Evolutionary conservation across 129 eudicot species (phyloP).

Genomic region (Cynara cardunculus): DNA sequence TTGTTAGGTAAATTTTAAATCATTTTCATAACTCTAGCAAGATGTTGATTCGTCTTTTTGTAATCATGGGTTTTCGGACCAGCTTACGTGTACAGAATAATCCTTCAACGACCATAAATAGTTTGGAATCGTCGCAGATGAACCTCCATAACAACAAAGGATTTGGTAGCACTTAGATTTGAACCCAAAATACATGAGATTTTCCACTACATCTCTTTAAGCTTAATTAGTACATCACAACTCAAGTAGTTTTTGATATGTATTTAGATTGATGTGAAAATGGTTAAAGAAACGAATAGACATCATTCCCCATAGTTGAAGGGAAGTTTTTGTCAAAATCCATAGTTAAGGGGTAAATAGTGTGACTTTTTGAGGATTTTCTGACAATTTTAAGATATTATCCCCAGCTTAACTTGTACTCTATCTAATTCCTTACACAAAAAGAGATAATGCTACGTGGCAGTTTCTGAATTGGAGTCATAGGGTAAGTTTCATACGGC

Average conservation of each 20-base stretch:
- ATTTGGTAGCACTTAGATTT: too few species aligned
- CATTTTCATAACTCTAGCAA: neutral
- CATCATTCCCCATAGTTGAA: neutral
- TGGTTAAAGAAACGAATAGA: neutral
- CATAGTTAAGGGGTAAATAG: neutral
- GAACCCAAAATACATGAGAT: too few species aligned
- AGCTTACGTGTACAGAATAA: too few species aligned
- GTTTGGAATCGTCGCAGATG: too few species aligned
- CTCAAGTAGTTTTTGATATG: too few species aligned
- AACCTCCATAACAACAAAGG: too few species aligned
- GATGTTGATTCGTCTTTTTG: too few species aligned
- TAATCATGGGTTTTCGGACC: too few species aligned
- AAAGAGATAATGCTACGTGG: constrained; percentile 12
- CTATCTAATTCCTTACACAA: constrained; percentile 4
- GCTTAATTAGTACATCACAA: too few species aligned
- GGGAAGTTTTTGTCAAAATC: neutral
- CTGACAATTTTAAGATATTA: neutral
- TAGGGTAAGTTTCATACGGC: constrained; percentile 12
- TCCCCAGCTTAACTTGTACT: constrained; percentile 17
- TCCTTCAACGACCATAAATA: too few species aligned
- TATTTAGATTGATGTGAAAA: neutral
- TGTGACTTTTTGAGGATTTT: constrained; percentile 1
- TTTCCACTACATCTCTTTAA: too few species aligned
- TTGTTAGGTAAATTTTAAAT: neutral
- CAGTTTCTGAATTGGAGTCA: constrained; percentile 10